These are phyloP conservation scores for Dorcoceras hygrometricum DNA, from an alignment of 257 asterid genomes.

Conservation along the genomic window DNA sequence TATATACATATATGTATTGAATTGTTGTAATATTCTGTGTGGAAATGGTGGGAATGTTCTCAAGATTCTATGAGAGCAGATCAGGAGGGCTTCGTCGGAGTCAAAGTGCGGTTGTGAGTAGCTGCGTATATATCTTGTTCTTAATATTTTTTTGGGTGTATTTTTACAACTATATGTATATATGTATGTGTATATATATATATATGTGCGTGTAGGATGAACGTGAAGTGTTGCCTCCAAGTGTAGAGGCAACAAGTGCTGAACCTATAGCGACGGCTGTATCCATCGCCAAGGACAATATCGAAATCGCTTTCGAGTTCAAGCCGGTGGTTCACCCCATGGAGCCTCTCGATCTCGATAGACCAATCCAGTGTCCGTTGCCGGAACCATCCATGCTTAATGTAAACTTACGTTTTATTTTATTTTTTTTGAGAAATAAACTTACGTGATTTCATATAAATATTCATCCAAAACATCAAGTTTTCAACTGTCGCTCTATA, in stretches of 20 bases:
- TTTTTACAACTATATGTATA: too few relatives aligned
- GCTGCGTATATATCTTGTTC: neutral
- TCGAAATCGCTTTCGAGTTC: slow-evolving; percentile 65
- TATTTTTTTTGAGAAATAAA: too few relatives aligned
- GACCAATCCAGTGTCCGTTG: slow-evolving; percentile 74
- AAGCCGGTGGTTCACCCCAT: slow-evolving; percentile 77
- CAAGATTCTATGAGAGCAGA: neutral
- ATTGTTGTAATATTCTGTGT: neutral
- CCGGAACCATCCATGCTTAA: slow-evolving; percentile 93
- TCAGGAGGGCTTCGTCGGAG: neutral
- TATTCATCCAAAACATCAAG: too few relatives aligned
- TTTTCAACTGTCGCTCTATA: too few relatives aligned
- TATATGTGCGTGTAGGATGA: slow-evolving; percentile 39
- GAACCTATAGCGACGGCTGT: slow-evolving; percentile 35
- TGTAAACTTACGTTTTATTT: slow-evolving; percentile 47
- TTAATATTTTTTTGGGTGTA: too few relatives aligned
- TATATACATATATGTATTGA: neutral
- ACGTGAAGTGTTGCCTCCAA: slow-evolving; percentile 52
- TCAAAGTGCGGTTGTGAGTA: neutral
- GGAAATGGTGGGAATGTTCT: neutral
- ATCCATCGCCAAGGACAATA: slow-evolving; percentile 52
- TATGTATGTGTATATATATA: too few relatives aligned
- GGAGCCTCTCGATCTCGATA: slow-evolving; percentile 77
- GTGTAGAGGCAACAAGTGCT: slow-evolving; percentile 41
- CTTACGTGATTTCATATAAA: too few relatives aligned